Conservation (phyloP, 208 protist species). For the Novymonas esmeraldas region DNA sequence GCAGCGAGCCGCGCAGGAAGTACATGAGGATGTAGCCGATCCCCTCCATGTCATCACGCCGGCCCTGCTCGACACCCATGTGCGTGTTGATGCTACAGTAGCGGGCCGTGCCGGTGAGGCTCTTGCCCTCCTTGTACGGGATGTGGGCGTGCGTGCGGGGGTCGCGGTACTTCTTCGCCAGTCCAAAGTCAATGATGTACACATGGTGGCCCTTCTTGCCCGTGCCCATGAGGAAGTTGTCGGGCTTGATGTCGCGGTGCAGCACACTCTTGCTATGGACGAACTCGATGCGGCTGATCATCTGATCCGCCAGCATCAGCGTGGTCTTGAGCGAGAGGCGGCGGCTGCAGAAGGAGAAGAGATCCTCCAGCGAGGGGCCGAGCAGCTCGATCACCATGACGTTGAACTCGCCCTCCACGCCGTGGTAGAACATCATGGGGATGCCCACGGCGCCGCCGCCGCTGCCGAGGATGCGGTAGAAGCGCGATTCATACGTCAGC, state of each 20-base stretch:
- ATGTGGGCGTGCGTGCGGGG: conserved; percentile 98
- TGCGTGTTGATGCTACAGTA: conserved; percentile 99
- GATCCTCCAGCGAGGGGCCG: conserved; percentile 91
- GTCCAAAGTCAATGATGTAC: conserved; percentile 99
- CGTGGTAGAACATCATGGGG: conserved; percentile 88
- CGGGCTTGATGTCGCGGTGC: conserved; percentile 95
- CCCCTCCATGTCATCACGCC: conserved; percentile 98
- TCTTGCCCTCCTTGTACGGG: conserved; percentile 99
- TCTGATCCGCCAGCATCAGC: conserved; percentile 93
- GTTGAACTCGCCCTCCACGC: conserved; percentile 92
- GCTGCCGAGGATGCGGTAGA: conserved; percentile 88
- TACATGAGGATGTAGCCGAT: conserved; percentile 99
- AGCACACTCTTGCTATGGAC: conserved; percentile 93
- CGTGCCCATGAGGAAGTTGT: conserved; percentile 95
- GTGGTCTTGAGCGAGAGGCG: conserved; percentile 93
- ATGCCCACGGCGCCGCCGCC: conserved; percentile 83
- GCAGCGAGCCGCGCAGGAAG: conserved; percentile 98
- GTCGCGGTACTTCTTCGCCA: conserved; percentile 99
- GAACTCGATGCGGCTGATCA: conserved; percentile 92
- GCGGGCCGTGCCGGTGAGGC: conserved; percentile 98
- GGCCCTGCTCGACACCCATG: conserved; percentile 96
- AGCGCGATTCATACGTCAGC: conserved; percentile 90
- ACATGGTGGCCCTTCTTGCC: conserved; percentile 91
- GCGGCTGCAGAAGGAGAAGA: conserved; percentile 89
- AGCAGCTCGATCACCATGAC: conserved; percentile 95